These are phyloP conservation scores for Phaeosphaeriaceae sp. DNA, from an alignment of 2,329 filamentous ascomycete species.

Conservation along the genomic window DNA sequence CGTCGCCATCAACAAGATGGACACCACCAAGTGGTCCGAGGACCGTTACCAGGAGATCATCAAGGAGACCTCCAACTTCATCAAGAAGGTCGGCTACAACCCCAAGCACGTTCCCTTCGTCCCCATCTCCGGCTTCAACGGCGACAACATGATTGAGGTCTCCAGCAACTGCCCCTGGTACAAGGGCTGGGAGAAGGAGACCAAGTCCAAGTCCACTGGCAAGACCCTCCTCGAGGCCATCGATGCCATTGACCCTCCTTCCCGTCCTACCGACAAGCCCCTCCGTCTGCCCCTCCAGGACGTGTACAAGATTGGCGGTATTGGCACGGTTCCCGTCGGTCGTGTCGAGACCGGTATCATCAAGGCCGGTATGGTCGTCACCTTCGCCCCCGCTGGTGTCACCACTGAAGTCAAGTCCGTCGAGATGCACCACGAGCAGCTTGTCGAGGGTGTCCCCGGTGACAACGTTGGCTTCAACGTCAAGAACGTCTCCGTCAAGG, in stretches of 20 bases:
- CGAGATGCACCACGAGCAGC: constrained; percentile 99
- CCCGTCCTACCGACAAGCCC: constrained; percentile 97
- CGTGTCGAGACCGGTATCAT: constrained; percentile 99
- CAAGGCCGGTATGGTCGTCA: constrained; percentile 90
- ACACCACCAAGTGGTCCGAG: constrained; percentile 99
- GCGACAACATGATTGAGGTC: constrained; percentile 97
- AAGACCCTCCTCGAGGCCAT: constrained; percentile 99
- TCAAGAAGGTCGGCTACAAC: constrained; percentile 99
- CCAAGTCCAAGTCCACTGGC: constrained; percentile 85
- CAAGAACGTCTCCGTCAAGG: constrained; percentile 99
- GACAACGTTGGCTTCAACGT: constrained; percentile 99
- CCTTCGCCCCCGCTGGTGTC: constrained; percentile 97
- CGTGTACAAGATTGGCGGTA: constrained; percentile 99
- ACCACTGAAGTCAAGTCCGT: constrained; percentile 99
- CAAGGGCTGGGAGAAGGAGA: constrained; percentile 99
- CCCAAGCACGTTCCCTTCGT: constrained; percentile 98
- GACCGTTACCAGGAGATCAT: constrained; percentile 97
- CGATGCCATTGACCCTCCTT: constrained; percentile 90
- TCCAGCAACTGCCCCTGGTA: constrained; percentile 99
- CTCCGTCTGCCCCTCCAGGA: constrained; percentile 99
- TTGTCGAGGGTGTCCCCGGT: constrained; percentile 90
- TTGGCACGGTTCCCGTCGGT: constrained; percentile 99
- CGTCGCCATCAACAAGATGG: constrained; percentile 99
- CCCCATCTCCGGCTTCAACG: constrained; percentile 99
- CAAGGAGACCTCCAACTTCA: constrained; percentile 99